Base-by-base conservation (phyloP, 2,329 filamentous ascomycete genomes). In the Diaporthe sp. region DNA sequence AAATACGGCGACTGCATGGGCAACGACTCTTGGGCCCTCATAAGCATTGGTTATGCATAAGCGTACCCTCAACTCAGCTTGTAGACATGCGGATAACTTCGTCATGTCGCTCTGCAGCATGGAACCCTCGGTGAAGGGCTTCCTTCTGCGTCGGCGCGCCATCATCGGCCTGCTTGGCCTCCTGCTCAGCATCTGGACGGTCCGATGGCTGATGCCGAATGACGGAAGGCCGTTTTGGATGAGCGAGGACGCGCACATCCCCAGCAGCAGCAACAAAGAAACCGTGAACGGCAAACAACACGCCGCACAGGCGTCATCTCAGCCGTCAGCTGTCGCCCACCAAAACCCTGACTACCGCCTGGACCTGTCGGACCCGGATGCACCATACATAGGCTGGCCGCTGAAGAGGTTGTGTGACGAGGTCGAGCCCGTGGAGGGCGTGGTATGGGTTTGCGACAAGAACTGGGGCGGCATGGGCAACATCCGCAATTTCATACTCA, bases 381-480 rank as follows among this genome's bases (percentile, higher is more conserved):
- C 84, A 3, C 84, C 85, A 9, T 88, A 88, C 79, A 79, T 88
- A 78, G 81, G 84, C 58, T 87, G 87, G 86, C 87, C 87, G 9
- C 79, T 88, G 55, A 81, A 82, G 53, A 79, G 87, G 7, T 81
- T 85, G 5, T 88, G 87, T 79, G 81, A 83, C 19, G 87, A 88
- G 76, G 82, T 85, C 0, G 72, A 72, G 19, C 87, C 83, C 82
- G 81, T 82, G 0, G 82, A 85, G 0, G 86, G 86, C 1, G 77
- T 88, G 37, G 82, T 87, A 22, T 88, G 85, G 75, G 81, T 86
- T 25, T 89, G 87, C 81, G 87, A 87, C 80, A 88, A 88, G 79
- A 89, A 88, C 79, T 86, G 86, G 7, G 87, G 87, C 1, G 87
- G 87, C n/a, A 85, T 88, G 61, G 87, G 87, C n/a, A 89, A 88